phyloP scores from a whole-genome alignment of 2,329 filamentous ascomycete species.

The Scedosporium apiospermum region DNA sequence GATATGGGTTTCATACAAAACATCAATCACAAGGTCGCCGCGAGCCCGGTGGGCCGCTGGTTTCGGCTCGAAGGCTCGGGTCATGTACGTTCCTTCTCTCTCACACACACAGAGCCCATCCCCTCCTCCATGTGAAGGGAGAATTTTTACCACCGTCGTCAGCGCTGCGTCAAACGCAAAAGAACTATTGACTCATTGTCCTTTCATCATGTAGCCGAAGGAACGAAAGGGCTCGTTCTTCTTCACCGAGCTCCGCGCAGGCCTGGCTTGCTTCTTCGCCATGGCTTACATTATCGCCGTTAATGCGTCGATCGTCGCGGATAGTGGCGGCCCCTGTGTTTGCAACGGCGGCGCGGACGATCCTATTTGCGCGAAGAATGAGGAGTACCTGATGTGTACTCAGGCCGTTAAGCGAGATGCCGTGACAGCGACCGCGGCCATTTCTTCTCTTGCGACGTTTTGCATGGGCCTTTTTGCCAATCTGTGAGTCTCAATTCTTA shows the following conservation, averaged over 20 bases:
- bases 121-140: too few relatives aligned
- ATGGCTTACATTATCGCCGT: constrained; percentile 47
- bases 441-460: constrained; percentile 70
- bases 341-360: constrained; percentile 47
- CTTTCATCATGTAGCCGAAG: constrained; percentile 36
- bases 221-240: constrained; percentile 69
- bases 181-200: neutral
- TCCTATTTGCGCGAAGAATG: constrained; percentile 40
- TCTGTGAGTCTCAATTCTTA: constrained; percentile 34
- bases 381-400: constrained; percentile 54
- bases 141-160: neutral
- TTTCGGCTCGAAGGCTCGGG: constrained; percentile 77
- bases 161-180: neutral
- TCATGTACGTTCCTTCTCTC: constrained; percentile 51
- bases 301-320: constrained; percentile 44
- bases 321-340: constrained; percentile 67
- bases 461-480: constrained; percentile 78
- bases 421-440: constrained; percentile 77
- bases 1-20: constrained; percentile 4
- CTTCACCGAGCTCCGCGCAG: constrained; percentile 75
- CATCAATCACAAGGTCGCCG: constrained; percentile 50
- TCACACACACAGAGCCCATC: neutral
- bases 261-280: constrained; percentile 69
- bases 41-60: constrained; percentile 56
- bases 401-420: constrained; percentile 63